Evolutionary conservation across 805 yeast genomes (phyloP).

Genomic region (Candida lessepsii): DNA sequence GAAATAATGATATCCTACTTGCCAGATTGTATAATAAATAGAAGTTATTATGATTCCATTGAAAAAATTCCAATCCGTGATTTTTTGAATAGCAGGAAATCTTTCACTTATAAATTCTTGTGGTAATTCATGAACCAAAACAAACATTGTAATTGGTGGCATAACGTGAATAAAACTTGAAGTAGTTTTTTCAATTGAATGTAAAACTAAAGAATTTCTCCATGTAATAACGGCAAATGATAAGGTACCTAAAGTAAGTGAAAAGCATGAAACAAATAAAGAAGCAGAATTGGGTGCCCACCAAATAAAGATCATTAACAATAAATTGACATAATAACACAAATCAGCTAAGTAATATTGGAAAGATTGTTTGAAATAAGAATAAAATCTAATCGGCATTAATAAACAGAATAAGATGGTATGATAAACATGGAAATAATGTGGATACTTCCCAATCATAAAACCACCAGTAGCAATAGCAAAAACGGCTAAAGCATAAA

Average conservation of each 20-base stretch:
- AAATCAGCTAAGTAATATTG: slow-evolving; percentile 90
- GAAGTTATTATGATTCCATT: slow-evolving; percentile 78
- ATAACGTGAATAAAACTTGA: slow-evolving; percentile 85
- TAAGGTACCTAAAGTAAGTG: slow-evolving; percentile 84
- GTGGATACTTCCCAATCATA: slow-evolving; percentile 75
- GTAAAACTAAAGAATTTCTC: slow-evolving; percentile 91
- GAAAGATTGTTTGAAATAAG: slow-evolving; percentile 74
- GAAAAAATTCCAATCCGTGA: slow-evolving; percentile 65
- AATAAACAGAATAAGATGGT: slow-evolving; percentile 57
- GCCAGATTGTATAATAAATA: slow-evolving; percentile 85
- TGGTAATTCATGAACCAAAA: slow-evolving; percentile 75
- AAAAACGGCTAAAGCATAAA: slow-evolving; percentile 72
- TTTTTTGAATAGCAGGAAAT: slow-evolving; percentile 77
- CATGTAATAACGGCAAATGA: slow-evolving; percentile 94
- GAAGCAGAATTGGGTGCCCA: slow-evolving; percentile 69
- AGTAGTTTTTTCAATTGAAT: slow-evolving; percentile 88
- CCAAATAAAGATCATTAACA: slow-evolving; percentile 77
- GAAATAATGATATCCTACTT: slow-evolving; percentile 83
- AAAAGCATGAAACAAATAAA: slow-evolving; percentile 78
- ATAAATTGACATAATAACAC: slow-evolving; percentile 83
- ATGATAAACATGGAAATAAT: slow-evolving; percentile 73
- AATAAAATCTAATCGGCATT: slow-evolving; percentile 82
- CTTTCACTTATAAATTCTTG: slow-evolving; percentile 51
- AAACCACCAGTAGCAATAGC: slow-evolving; percentile 70
- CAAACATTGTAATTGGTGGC: slow-evolving; percentile 87